A percentile compares a stretch with the other conserved stretches of the same genome.
phyloP scores from a whole-genome alignment of 768 basidiomycete genomes.

The Trametes punicea region DNA sequence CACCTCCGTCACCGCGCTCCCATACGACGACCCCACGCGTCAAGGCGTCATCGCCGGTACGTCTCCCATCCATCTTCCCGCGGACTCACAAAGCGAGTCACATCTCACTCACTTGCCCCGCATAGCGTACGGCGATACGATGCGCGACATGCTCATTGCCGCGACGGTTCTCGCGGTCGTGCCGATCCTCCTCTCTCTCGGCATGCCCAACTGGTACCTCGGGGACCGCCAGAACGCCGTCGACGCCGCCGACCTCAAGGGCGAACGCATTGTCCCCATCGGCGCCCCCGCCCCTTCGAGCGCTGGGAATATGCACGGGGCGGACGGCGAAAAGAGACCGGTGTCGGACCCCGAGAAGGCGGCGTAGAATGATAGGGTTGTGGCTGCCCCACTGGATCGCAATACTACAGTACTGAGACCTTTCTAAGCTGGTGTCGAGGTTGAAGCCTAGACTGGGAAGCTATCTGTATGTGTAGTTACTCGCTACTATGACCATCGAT shows the following conservation, averaged over 20 bases:
- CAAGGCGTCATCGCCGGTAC: conserved; percentile 33
- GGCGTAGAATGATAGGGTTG: not conserved
- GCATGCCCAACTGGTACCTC: conserved; percentile 65
- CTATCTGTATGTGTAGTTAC: no score
- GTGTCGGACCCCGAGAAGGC: not conserved
- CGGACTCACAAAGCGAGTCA: not conserved
- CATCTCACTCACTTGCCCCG: not conserved
- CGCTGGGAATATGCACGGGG: not conserved
- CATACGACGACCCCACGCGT: conserved; percentile 54
- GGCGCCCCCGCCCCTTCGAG: not conserved
- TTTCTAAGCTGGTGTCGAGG: no score
- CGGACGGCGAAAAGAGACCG: not conserved
- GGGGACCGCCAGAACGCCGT: conserved; percentile 70
- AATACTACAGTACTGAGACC: no score
- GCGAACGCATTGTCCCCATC: conserved; percentile 15
- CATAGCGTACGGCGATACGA: conserved; percentile 30
- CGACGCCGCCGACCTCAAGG: conserved; percentile 33
- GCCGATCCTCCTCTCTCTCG: conserved; percentile 53
- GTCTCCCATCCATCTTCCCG: conserved; percentile 27
- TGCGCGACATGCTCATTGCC: conserved; percentile 29
- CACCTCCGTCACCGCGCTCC: conserved; percentile 44
- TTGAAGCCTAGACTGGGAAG: no score
- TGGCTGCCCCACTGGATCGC: no score
- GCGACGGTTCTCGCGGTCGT: conserved; percentile 46
- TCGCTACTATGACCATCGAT: no score